These are phyloP conservation scores for Sonneratia caseolaris DNA, from an alignment of 345 rosid genomes.

Conservation along the genomic window DNA sequence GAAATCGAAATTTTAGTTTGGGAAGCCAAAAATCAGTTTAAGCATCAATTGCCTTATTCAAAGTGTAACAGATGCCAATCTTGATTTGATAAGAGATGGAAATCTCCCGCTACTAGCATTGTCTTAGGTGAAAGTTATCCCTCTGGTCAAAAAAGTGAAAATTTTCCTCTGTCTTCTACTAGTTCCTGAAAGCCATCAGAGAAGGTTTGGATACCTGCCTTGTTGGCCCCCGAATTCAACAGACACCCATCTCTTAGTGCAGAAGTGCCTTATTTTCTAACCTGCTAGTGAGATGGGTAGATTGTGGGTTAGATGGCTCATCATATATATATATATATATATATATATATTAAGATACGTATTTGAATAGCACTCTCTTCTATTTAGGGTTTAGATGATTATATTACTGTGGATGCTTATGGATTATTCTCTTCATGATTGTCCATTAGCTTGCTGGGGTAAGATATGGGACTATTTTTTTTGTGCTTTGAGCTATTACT, in stretches of 20 bases:
- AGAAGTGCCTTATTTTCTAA: not conserved
- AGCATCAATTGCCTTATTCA: not conserved
- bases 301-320: not conserved
- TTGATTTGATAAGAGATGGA: not conserved
- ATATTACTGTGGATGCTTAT: too few species aligned
- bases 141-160: not conserved
- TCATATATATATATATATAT: too few species aligned
- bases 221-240: not conserved
- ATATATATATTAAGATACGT: too few species aligned
- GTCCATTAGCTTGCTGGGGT: not conserved
- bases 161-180: not conserved
- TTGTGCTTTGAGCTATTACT: not conserved
- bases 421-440: not conserved
- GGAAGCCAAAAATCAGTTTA: not conserved
- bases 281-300: not conserved
- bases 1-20: not conserved
- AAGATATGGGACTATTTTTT: too few species aligned
- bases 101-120: not conserved
- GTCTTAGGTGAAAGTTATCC: not conserved
- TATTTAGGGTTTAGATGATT: too few species aligned
- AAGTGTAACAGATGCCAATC: not conserved
- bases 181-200: not conserved
- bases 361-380: too few species aligned
- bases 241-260: not conserved
- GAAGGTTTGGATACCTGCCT: not conserved